Evolutionary conservation across 352 stramenopile species (phyloP), one percentile per base, ranked within the genome.

Genomic region (Globisporangium paddicum): DNA sequence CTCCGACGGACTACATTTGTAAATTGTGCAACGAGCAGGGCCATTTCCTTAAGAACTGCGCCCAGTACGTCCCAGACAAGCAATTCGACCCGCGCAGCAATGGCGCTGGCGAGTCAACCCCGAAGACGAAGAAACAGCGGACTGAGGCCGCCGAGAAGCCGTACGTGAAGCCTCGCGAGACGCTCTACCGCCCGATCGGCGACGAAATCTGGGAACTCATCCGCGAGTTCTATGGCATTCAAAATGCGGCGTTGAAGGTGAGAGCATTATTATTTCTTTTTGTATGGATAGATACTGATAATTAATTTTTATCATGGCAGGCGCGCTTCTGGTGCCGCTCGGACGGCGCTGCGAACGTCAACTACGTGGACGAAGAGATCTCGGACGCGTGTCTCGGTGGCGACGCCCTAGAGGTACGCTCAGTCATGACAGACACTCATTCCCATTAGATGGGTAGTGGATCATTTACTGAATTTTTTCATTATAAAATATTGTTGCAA

Each of bases 311-410:
- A 30, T 48, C 6, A 4, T 47, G 23, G 0, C 49, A 82, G 66
- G 60, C 70, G 18, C 55, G 67, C 8, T 73, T 94, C 11, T 94
- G 84, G 84, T 91, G 85, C 30, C 82, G 85, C 19, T 92, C 85
- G 4, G 82, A 94, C 32, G 73, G 74, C 19, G 83, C 82, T 2
- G 71, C 79, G 7, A 91, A 77, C 6, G 79, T 94, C 18, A 91
- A 90, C 58, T 94, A 89, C 55, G 82, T 94, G 53, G 77, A 92
- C 46, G 71, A 85, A 48, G 71, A 74, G 37, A 93, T 91, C 19
- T 75, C 72, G 2, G 58, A 72, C 9, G 68, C 72, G 7, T 94
- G 85, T 56, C 66, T 94, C 4, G 72, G 69, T 19, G 85, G 82
- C 40, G 79, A 91, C 54, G 79, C 79, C 9, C 71, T 92, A 37